Evolutionary conservation across 1,139 yeast genomes (phyloP).

Genomic region (Zhuliangozyma blackwelliae): DNA sequence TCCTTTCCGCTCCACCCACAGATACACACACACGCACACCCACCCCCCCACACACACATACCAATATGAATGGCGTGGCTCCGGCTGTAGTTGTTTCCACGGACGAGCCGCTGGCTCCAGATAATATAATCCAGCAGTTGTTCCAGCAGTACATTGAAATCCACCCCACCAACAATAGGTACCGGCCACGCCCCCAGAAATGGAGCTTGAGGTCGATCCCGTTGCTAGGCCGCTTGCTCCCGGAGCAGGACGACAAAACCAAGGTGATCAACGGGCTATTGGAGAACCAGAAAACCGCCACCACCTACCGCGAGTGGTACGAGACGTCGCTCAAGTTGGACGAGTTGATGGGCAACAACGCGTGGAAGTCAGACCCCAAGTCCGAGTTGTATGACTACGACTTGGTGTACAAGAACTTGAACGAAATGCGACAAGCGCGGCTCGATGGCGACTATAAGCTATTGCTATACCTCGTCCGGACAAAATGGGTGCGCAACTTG

Average conservation of each 20-base stretch:
- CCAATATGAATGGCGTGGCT: too few species aligned
- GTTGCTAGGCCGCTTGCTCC: constrained; percentile 22
- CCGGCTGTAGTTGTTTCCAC: too few species aligned
- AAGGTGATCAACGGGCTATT: constrained; percentile 27
- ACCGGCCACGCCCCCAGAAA: constrained; percentile 1
- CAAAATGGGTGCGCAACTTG: constrained; percentile 79
- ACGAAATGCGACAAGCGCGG: constrained; percentile 62
- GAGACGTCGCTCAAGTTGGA: constrained; percentile 63
- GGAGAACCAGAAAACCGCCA: constrained; percentile 53
- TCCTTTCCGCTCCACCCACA: too few species aligned
- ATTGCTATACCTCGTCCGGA: constrained; percentile 70
- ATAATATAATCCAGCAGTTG: constrained; percentile 8
- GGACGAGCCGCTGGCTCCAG: too few species aligned
- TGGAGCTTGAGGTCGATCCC: constrained; percentile 20
- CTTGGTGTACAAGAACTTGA: constrained; percentile 49
- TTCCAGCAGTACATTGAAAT: constrained; percentile 9
- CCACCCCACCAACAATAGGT: constrained; percentile 4
- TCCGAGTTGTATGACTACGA: constrained; percentile 70
- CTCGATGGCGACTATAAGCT: constrained; percentile 50
- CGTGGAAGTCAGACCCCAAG: constrained; percentile 65
- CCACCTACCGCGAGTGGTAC: constrained; percentile 70
- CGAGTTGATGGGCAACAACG: constrained; percentile 53
- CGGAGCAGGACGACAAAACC: constrained; percentile 25
- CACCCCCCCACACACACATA: too few species aligned
- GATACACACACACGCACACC: too few species aligned